phyloP scores from a whole-genome alignment of 148 eudicot species.

The Amaranthus palmeri region DNA sequence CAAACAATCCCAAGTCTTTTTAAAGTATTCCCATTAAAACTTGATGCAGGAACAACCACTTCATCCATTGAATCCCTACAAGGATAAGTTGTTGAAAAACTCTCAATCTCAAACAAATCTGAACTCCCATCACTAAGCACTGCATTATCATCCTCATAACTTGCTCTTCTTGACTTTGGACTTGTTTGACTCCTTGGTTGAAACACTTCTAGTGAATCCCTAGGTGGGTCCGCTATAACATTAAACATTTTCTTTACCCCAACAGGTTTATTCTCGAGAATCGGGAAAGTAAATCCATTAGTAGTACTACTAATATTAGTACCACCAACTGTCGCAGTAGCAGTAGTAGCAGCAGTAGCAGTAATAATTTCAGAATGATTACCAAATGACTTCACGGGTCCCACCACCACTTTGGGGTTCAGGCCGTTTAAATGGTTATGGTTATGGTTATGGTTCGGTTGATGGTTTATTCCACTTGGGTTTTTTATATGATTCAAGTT shows the following conservation, averaged over 20 bases:
- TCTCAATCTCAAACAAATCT: slow-evolving; percentile 79
- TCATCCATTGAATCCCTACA: slow-evolving; percentile 57
- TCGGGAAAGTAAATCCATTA: slow-evolving; percentile 66
- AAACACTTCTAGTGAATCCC: slow-evolving; percentile 67
- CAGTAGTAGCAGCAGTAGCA: background rate
- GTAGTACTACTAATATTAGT: background rate
- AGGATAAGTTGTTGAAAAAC: slow-evolving; percentile 42
- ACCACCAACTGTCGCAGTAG: background rate
- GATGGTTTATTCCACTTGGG: slow-evolving; percentile 7
- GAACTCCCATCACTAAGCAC: slow-evolving; percentile 76
- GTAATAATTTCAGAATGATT: slow-evolving; percentile 22
- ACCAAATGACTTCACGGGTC: slow-evolving; percentile 20
- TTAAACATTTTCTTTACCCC: slow-evolving; percentile 31
- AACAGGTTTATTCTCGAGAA: slow-evolving; percentile 33
- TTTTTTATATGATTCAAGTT: background rate
- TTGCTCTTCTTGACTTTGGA: slow-evolving; percentile 39
- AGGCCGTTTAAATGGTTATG: background rate
- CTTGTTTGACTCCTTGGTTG: slow-evolving; percentile 48
- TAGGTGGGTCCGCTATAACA: slow-evolving; percentile 39
- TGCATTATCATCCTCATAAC: slow-evolving; percentile 56
- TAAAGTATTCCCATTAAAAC: slow-evolving; percentile 20
- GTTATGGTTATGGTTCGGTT: background rate
- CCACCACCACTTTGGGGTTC: slow-evolving; percentile 18
- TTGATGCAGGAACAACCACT: slow-evolving; percentile 14
- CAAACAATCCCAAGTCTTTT: slow-evolving; percentile 23